Conservation (phyloP, 768 basidiomycete species). For the Amanita inopinata region DNA sequence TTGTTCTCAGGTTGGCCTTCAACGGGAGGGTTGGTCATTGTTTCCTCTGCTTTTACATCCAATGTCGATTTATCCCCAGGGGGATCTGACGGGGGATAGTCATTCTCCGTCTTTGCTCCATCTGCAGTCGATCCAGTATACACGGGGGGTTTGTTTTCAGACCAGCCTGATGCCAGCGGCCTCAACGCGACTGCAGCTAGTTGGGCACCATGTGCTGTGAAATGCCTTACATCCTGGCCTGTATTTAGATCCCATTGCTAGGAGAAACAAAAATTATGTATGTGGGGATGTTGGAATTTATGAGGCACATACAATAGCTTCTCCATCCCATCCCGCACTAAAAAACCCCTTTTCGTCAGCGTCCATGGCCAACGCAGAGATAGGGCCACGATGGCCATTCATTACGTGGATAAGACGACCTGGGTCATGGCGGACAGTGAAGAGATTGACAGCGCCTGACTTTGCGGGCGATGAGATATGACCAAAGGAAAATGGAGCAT, state of each 20-base stretch:
- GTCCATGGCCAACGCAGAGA: slow-evolving; percentile 77
- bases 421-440: slow-evolving; percentile 87
- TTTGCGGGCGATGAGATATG: slow-evolving; percentile 20
- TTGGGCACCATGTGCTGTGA: slow-evolving; percentile 76
- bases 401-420: slow-evolving; percentile 68
- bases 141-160: slow-evolving; percentile 15
- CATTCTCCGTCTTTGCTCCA: neutral
- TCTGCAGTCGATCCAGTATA: neutral
- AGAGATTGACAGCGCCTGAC: slow-evolving; percentile 89
- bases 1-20: slow-evolving; percentile 10
- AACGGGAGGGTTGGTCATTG: slow-evolving; percentile 8
- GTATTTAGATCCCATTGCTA: slow-evolving; percentile 99
- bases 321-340: slow-evolving; percentile 93
- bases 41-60: neutral
- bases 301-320: slow-evolving; percentile 55
- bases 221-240: slow-evolving; percentile 67
- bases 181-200: slow-evolving; percentile 73
- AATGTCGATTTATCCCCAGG: neutral
- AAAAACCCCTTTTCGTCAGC: slow-evolving; percentile 80
- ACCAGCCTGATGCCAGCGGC: slow-evolving; percentile 39
- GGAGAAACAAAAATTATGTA: slow-evolving; percentile 8
- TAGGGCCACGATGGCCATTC: slow-evolving; percentile 67
- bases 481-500: slow-evolving; percentile 12
- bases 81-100: neutral
- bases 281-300: too few relatives aligned